Evolutionary conservation across 768 basidiomycete species (phyloP).

Genomic region (Lyophyllum decastes): DNA sequence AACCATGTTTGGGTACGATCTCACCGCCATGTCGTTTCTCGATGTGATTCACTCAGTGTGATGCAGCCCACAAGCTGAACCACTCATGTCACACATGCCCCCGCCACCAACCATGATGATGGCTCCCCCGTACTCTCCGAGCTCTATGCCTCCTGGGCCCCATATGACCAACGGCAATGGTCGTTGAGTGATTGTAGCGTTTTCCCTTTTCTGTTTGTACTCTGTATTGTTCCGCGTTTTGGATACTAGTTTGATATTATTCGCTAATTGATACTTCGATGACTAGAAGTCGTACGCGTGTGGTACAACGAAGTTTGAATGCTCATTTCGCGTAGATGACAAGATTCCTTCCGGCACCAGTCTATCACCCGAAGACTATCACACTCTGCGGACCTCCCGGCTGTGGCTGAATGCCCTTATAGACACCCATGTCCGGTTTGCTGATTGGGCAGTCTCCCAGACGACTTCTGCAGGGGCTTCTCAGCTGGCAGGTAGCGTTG

Average conservation of each 20-base stretch:
- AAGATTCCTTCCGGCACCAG: too few species aligned
- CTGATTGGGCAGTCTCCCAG: too few species aligned
- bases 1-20: conserved; percentile 52
- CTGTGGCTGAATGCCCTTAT: too few species aligned
- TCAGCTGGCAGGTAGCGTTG: too few species aligned
- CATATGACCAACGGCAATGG: conserved; percentile 12
- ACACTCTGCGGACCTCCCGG: too few species aligned
- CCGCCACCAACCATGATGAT: conserved; percentile 14
- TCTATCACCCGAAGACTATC: too few species aligned
- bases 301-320: too few species aligned
- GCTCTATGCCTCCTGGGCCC: background rate
- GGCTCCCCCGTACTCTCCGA: conserved; percentile 2
- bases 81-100: conserved; percentile 21
- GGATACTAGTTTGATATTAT: background rate
- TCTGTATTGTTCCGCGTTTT: background rate
- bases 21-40: background rate
- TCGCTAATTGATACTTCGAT: background rate
- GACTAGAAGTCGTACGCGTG: background rate
- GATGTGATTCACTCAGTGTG: background rate
- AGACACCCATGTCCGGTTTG: too few species aligned
- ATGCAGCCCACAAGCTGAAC: conserved; percentile 24
- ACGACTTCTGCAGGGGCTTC: too few species aligned
- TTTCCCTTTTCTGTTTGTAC: background rate
- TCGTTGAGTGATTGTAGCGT: conserved; percentile 1
- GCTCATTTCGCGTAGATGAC: too few species aligned